Evolutionary conservation across 2,329 filamentous ascomycete species (phyloP).

Genomic region (Cladosporium colombiae): DNA sequence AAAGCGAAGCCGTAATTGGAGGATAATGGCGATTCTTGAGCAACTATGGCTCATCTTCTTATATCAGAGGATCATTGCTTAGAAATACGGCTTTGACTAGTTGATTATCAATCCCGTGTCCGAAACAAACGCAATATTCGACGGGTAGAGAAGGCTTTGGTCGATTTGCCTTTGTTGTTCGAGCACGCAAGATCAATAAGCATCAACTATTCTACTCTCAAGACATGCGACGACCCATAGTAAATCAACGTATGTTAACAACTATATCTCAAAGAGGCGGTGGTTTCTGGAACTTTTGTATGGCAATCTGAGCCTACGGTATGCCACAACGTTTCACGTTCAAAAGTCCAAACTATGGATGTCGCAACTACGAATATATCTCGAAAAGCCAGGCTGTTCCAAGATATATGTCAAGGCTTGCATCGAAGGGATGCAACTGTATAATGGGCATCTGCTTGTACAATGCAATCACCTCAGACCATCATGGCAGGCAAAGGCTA

Average conservation of each 20-base stretch:
- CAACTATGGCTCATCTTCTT: constrained; percentile 2
- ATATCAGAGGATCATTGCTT: not conserved
- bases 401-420: not conserved
- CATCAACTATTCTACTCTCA: too few species aligned
- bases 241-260: too few species aligned
- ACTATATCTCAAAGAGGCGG: not conserved
- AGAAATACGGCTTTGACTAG: not conserved
- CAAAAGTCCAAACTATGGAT: not conserved
- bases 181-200: not conserved
- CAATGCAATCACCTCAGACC: not conserved
- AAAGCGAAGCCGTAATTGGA: not conserved
- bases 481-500: not conserved
- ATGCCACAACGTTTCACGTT: not conserved
- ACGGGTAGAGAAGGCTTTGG: not conserved
- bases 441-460: too few species aligned
- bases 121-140: not conserved
- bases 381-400: not conserved
- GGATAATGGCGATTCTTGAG: not conserved
- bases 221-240: too few species aligned
- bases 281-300: not conserved
- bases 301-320: not conserved
- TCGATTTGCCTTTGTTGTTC: not conserved
- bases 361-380: not conserved
- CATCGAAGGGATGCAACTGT: too few species aligned
- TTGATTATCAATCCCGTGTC: not conserved